Evolutionary conservation across 768 basidiomycete genomes (phyloP).

Genomic region (Lactarius psammicola): DNA sequence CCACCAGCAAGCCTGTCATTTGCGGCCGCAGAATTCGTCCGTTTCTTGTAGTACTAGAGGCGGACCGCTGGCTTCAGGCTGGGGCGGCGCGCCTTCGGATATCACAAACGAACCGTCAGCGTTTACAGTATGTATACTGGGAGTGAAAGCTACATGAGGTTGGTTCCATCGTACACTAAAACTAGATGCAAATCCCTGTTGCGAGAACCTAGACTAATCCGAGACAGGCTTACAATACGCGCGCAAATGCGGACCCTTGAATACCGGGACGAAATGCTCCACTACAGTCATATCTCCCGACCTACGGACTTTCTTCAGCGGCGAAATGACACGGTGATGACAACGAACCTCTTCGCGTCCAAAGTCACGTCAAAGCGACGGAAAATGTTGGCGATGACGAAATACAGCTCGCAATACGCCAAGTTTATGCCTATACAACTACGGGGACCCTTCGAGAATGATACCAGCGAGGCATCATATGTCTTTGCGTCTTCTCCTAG

Average conservation of each 20-base stretch:
- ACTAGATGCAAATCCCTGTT: not conserved
- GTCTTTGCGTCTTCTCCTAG: not conserved
- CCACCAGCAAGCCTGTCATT: no score
- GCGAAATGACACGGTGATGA: no score
- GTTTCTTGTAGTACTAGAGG: no score
- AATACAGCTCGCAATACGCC: not conserved
- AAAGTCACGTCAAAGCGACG: conserved; percentile 1
- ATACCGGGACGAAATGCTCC: no score
- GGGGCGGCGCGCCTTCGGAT: no score
- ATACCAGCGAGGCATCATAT: not conserved
- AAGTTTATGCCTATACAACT: not conserved
- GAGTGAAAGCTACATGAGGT: not conserved
- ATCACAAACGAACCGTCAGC: no score
- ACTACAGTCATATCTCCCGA: not conserved
- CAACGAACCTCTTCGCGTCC: not conserved
- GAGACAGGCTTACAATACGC: not conserved
- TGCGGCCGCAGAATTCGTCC: no score
- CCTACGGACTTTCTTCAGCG: not conserved
- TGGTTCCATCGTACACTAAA: not conserved
- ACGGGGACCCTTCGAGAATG: not conserved
- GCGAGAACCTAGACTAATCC: no score
- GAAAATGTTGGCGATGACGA: not conserved
- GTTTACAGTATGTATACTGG: not conserved
- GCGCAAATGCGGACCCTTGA: no score
- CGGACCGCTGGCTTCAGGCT: no score